Percentiles rank a stretch among this genome's conserved stretches.
Conservation (phyloP, 2,329 filamentous ascomycete genomes). For the Fusarium lyarnte region DNA sequence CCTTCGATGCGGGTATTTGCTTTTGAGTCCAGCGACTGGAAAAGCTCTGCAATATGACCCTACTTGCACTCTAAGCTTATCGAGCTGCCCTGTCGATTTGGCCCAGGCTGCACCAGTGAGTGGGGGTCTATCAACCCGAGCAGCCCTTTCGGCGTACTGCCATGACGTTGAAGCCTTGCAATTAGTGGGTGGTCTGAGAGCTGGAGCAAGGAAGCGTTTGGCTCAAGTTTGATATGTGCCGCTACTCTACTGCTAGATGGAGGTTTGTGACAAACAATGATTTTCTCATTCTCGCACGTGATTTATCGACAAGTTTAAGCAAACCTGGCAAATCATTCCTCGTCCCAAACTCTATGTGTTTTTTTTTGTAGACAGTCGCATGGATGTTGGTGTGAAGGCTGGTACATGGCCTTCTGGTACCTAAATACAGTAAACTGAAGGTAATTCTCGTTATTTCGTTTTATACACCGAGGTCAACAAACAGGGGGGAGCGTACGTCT, state of each 20-base stretch:
- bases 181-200: conserved; percentile 1
- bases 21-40: neutral
- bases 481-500: too few relatives aligned
- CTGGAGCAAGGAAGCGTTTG: neutral
- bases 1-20: conserved; percentile 1
- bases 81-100: conserved; percentile 9
- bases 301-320: neutral
- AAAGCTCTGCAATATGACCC: conserved; percentile 9
- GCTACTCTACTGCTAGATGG: neutral
- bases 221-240: neutral
- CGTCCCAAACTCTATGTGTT: neutral
- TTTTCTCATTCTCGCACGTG: neutral
- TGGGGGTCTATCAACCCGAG: conserved; percentile 1
- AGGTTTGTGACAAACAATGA: neutral
- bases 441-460: neutral
- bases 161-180: conserved; percentile 21
- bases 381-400: neutral
- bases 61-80: conserved; percentile 24
- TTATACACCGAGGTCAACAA: neutral
- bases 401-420: neutral
- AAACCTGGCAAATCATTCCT: neutral
- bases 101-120: neutral
- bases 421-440: neutral
- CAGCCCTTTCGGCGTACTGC: neutral
- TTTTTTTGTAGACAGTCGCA: neutral